phyloP scores from a whole-genome alignment of 495 filamentous ascomycete species.

The Xylaria scruposa region DNA sequence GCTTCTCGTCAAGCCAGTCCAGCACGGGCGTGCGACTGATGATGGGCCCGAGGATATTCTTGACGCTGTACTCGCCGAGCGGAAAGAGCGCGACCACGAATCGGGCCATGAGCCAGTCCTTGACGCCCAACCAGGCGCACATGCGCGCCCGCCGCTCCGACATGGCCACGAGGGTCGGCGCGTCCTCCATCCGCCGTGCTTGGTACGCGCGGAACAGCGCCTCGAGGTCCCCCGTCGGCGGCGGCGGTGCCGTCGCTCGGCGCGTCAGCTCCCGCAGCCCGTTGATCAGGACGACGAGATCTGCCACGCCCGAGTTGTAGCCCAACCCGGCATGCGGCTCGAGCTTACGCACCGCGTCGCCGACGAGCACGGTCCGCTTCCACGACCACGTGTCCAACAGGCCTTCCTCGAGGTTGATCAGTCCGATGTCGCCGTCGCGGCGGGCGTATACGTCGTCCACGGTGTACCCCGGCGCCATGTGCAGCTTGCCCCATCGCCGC shows the following conservation, averaged over 20 bases:
- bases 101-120: constrained; percentile 32
- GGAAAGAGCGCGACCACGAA: constrained; percentile 30
- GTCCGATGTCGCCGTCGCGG: constrained; percentile 27
- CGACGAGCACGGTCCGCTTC: constrained; percentile 49
- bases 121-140: constrained; percentile 26
- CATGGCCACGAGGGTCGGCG: constrained; percentile 28
- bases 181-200: constrained; percentile 27
- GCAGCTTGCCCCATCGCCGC: constrained; percentile 40
- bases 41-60: constrained; percentile 27
- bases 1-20: constrained; percentile 36
- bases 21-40: constrained; percentile 33
- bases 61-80: constrained; percentile 11
- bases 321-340: constrained; percentile 49
- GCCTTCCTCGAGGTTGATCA: constrained; percentile 50
- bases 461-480: constrained; percentile 39
- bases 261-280: constrained; percentile 34
- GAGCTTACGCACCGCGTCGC: constrained; percentile 55
- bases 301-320: constrained; percentile 51
- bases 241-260: not conserved
- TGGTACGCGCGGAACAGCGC: constrained; percentile 34
- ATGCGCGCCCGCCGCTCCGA: constrained; percentile 34
- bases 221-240: constrained; percentile 26
- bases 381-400: constrained; percentile 47
- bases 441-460: constrained; percentile 49
- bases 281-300: constrained; percentile 53